Conservation (phyloP, 768 basidiomycete species). For the Lactarius akahatsu region DNA sequence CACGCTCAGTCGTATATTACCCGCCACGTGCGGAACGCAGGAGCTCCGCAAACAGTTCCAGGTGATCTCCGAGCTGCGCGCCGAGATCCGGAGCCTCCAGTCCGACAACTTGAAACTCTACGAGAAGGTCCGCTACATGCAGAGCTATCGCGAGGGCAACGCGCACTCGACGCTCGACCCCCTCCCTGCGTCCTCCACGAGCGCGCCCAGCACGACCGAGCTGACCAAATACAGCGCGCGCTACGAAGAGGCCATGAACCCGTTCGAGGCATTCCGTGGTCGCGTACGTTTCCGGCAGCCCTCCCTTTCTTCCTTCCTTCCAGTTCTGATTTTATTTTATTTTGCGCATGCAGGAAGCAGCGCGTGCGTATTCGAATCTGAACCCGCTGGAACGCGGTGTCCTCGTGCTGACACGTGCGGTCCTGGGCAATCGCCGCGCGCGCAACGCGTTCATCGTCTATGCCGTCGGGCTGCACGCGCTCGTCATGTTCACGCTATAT, state of each 20-base stretch:
- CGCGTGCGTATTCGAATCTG: constrained; percentile 86
- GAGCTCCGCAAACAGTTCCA: constrained; percentile 96
- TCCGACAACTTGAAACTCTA: constrained; percentile 96
- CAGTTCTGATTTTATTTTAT: constrained; percentile 12
- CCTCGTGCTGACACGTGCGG: constrained; percentile 76
- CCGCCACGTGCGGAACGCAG: constrained; percentile 40
- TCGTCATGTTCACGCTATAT: constrained; percentile 78
- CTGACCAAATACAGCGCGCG: constrained; percentile 86
- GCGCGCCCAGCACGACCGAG: constrained; percentile 54
- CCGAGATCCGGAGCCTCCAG: constrained; percentile 90
- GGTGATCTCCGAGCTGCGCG: constrained; percentile 87
- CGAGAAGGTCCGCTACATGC: constrained; percentile 99
- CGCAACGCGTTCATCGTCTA: constrained; percentile 88
- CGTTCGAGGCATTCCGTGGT: constrained; percentile 96
- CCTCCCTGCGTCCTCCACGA: constrained; percentile 43
- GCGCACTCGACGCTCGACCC: constrained; percentile 65
- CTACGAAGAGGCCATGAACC: constrained; percentile 98
- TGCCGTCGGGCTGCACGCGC: constrained; percentile 72
- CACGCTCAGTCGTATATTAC: neutral
- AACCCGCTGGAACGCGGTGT: constrained; percentile 91
- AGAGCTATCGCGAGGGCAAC: constrained; percentile 87
- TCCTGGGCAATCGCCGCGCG: constrained; percentile 88
- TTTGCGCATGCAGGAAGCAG: constrained; percentile 69
- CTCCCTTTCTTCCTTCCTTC: neutral
- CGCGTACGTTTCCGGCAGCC: constrained; percentile 55